Conservation (phyloP, 176 grass and related monocot genomes). For the Triticum turgidum region DNA sequence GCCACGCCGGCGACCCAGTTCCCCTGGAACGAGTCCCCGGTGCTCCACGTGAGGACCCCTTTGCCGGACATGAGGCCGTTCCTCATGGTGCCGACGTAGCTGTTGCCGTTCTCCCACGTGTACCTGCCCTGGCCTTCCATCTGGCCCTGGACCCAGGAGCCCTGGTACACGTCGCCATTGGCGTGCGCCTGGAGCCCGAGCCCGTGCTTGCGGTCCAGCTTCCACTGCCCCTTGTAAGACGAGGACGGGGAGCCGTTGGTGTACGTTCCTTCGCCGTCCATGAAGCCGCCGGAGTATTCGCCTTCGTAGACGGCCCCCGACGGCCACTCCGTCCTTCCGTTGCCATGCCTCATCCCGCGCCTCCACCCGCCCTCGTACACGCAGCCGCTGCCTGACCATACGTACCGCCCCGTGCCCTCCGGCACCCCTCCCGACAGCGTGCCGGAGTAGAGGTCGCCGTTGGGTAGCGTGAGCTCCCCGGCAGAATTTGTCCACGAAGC, state of each 20-base stretch:
- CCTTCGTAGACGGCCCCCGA: constrained; percentile 65
- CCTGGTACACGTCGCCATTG: constrained; percentile 77
- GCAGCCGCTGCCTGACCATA: constrained; percentile 68
- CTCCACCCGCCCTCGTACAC: constrained; percentile 86
- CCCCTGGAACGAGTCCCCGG: constrained; percentile 84
- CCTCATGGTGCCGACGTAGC: constrained; percentile 79
- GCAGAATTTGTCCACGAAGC: constrained; percentile 26
- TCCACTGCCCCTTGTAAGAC: constrained; percentile 74
- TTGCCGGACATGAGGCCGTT: constrained; percentile 78
- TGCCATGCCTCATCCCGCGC: constrained; percentile 81
- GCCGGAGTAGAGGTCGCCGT: constrained; percentile 73
- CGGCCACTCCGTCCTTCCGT: constrained; percentile 64
- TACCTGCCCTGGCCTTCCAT: constrained; percentile 88
- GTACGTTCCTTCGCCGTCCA: constrained; percentile 70
- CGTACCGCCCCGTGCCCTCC: constrained; percentile 72
- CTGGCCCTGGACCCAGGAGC: constrained; percentile 83
- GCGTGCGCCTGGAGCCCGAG: constrained; percentile 74
- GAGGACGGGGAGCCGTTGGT: constrained; percentile 19
- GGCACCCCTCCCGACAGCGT: constrained; percentile 56
- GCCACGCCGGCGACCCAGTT: constrained; percentile 83
- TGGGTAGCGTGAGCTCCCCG: constrained; percentile 56
- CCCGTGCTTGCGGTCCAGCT: constrained; percentile 85
- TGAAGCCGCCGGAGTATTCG: constrained; percentile 76
- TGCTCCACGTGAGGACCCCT: constrained; percentile 82
- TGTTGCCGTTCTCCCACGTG: constrained; percentile 72